Percentiles rank a stretch among this genome's conserved stretches.
These are phyloP conservation scores for Takashimella koratensis DNA, from an alignment of 1,284 basidiomycete genomes.

Conservation along the genomic window DNA sequence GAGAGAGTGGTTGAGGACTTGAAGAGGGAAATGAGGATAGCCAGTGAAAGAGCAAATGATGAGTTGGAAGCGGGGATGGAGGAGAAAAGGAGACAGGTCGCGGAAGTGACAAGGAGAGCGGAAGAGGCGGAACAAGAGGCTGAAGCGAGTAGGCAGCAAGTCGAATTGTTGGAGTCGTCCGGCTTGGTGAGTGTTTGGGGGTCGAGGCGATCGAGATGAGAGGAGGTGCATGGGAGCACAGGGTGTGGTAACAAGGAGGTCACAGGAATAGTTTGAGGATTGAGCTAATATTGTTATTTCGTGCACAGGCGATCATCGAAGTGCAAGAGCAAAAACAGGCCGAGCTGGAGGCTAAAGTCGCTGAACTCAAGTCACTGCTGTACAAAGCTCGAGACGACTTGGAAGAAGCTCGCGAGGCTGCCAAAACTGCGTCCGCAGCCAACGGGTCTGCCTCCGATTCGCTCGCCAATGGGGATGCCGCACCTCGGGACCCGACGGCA, in stretches of 20 bases:
- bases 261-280: too few species aligned
- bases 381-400: conserved; percentile 28
- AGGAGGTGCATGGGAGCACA: conserved; percentile 21
- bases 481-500: conserved; percentile 55
- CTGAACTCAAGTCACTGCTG: conserved; percentile 29
- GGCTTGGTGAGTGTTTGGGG: conserved; percentile 34
- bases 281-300: too few species aligned
- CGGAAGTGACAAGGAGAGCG: conserved; percentile 36
- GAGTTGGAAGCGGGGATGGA: conserved; percentile 50
- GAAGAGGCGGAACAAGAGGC: conserved; percentile 35
- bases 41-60: conserved; percentile 34
- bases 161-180: conserved; percentile 43
- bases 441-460: conserved; percentile 14
- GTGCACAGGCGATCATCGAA: background rate
- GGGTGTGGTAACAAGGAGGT: conserved; percentile 1
- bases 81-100: conserved; percentile 44
- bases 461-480: conserved; percentile 3
- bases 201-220: conserved; percentile 62
- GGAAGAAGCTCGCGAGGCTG: conserved; percentile 6
- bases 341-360: conserved; percentile 6
- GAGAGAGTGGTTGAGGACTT: conserved; percentile 36
- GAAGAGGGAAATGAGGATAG: conserved; percentile 40
- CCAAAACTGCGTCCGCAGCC: conserved; percentile 6
- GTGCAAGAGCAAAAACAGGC: background rate
- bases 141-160: conserved; percentile 35